phyloP scores from a whole-genome alignment of 371 early-diverging fungal genomes.

The Saksenaea vasiformis region DNA sequence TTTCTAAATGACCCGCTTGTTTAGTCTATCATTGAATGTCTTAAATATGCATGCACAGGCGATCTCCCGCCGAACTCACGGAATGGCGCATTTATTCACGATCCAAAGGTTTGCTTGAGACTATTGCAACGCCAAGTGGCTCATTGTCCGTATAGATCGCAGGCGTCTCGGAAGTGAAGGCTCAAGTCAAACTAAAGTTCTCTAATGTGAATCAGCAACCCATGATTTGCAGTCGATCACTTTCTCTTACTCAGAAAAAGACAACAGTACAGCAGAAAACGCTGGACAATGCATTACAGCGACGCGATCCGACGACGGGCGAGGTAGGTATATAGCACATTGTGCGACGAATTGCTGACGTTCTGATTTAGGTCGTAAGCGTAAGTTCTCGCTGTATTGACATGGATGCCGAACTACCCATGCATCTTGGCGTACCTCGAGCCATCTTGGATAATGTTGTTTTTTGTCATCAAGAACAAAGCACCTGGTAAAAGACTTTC shows the following conservation, averaged over 20 bases:
- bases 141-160: constrained; percentile 64
- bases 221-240: constrained; percentile 80
- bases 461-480: constrained; percentile 99
- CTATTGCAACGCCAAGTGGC: background rate
- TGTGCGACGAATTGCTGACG: background rate
- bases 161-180: constrained; percentile 85
- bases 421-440: constrained; percentile 87
- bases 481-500: constrained; percentile 79
- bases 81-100: constrained; percentile 95
- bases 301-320: constrained; percentile 61
- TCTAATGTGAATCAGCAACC: constrained; percentile 71
- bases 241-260: constrained; percentile 79
- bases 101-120: constrained; percentile 84
- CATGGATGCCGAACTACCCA: constrained; percentile 84
- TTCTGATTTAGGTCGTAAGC: constrained; percentile 53
- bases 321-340: constrained; percentile 39
- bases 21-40: constrained; percentile 96
- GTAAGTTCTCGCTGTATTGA: constrained; percentile 86
- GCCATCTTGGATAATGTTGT: constrained; percentile 98
- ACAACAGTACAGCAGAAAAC: constrained; percentile 74
- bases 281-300: constrained; percentile 79
- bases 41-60: constrained; percentile 98
- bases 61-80: constrained; percentile 93
- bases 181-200: constrained; percentile 94
- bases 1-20: background rate